Evolutionary conservation across 306 rosid genomes (phyloP).

Genomic region (Luffa acutangula): DNA sequence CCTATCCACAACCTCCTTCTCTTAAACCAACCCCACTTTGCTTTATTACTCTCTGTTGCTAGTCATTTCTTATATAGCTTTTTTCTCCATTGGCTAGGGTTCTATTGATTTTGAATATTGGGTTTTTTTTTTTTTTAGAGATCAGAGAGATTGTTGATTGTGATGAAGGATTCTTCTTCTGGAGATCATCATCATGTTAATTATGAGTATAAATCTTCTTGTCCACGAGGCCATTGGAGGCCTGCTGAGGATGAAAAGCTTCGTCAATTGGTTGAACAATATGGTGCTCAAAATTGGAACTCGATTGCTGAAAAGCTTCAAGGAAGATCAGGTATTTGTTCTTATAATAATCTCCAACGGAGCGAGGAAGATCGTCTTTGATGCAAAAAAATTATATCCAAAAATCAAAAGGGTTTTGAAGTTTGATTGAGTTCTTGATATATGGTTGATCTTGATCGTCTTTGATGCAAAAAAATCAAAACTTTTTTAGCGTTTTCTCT

Average conservation of each 20-base stretch:
- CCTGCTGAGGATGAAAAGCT: slow-evolving; percentile 86
- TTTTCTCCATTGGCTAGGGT: neutral
- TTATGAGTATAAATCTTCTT: slow-evolving; percentile 36
- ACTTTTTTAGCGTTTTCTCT: neutral
- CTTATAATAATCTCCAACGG: neutral
- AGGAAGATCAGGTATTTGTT: slow-evolving; percentile 76
- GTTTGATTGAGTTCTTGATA: too few relatives aligned
- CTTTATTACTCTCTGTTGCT: slow-evolving; percentile 23
- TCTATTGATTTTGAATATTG: neutral
- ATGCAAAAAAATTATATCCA: too few relatives aligned
- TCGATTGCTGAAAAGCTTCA: slow-evolving; percentile 87
- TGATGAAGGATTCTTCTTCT: slow-evolving; percentile 45
- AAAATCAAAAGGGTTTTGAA: too few relatives aligned
- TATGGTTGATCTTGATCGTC: too few relatives aligned
- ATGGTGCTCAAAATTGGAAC: slow-evolving; percentile 93
- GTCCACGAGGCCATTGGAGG: slow-evolving; percentile 92
- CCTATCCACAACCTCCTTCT: slow-evolving; percentile 63
- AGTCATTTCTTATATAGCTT: slow-evolving; percentile 35
- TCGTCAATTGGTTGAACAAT: slow-evolving; percentile 65
- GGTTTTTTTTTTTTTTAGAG: neutral
- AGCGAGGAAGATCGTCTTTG: too few relatives aligned
- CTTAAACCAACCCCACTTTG: slow-evolving; percentile 59
- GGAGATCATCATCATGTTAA: neutral
- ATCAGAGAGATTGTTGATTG: neutral
- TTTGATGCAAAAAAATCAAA: neutral